Conservation (phyloP, 2,329 filamentous ascomycete genomes). For the Stachybotrys echinatus region DNA sequence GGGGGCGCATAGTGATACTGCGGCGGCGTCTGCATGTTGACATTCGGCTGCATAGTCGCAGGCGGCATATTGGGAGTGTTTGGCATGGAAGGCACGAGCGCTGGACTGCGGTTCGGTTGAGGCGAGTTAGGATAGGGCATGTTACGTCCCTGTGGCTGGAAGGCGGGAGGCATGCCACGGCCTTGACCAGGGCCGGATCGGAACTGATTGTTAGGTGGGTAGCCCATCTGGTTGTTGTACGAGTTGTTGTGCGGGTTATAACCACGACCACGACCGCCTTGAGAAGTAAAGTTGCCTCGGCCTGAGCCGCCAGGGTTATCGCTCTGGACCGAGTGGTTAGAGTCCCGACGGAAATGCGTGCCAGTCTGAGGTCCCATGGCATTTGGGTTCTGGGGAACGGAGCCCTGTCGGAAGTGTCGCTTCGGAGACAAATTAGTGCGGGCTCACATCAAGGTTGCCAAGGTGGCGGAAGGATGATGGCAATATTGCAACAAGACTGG, state of each 20-base stretch:
- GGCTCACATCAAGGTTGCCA: not conserved
- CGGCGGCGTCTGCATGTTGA: constrained; percentile 60
- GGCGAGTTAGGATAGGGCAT: constrained; percentile 56
- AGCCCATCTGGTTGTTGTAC: constrained; percentile 41
- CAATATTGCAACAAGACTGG: not conserved
- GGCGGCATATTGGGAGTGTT: constrained; percentile 64
- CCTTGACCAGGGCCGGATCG: constrained; percentile 39
- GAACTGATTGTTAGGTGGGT: constrained; percentile 36
- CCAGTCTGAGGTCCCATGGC: constrained; percentile 60
- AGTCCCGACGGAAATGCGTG: constrained; percentile 76
- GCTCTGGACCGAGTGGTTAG: constrained; percentile 70
- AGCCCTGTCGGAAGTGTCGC: constrained; percentile 65
- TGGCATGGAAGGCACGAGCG: constrained; percentile 59
- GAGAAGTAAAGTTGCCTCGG: constrained; percentile 47
- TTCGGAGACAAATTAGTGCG: constrained; percentile 23
- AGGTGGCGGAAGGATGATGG: constrained; percentile 63
- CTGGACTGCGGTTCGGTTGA: constrained; percentile 61
- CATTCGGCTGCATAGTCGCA: constrained; percentile 46
- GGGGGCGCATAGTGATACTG: constrained; percentile 57
- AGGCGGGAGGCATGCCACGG: constrained; percentile 46
- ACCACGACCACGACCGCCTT: constrained; percentile 44
- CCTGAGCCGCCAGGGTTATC: constrained; percentile 34
- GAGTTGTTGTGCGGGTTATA: constrained; percentile 38
- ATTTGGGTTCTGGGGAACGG: constrained; percentile 56
- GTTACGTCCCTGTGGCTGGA: constrained; percentile 37